These are phyloP conservation scores for Aureobasidium zeae DNA, from an alignment of 2,329 filamentous ascomycete genomes.

Conservation along the genomic window DNA sequence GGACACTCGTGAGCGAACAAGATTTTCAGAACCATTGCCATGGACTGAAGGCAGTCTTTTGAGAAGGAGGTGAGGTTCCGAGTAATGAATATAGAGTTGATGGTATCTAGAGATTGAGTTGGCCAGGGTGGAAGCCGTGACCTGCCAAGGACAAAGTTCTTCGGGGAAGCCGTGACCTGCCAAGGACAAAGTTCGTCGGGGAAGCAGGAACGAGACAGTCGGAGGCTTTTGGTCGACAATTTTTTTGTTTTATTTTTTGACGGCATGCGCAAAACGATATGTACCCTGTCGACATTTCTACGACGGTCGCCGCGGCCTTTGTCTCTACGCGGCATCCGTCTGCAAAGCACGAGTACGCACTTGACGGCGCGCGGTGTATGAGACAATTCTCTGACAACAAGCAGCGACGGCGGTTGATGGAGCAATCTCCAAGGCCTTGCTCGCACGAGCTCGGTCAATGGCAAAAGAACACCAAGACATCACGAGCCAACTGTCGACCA, in stretches of 20 bases:
- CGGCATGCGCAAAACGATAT: constrained; percentile 17
- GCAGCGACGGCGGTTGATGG: constrained; percentile 18
- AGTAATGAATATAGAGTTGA: no score
- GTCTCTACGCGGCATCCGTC: constrained; percentile 14
- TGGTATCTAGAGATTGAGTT: background rate
- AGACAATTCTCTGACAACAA: background rate
- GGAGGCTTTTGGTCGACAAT: constrained; percentile 4
- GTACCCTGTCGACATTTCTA: constrained; percentile 21
- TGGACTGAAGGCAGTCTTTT: background rate
- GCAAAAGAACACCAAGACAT: constrained; percentile 48
- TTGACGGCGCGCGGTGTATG: background rate
- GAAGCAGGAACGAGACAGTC: constrained; percentile 3
- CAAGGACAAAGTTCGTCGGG: constrained; percentile 1
- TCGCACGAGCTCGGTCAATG: constrained; percentile 47
- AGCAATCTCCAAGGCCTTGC: constrained; percentile 44
- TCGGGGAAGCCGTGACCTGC: background rate
- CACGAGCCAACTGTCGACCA: constrained; percentile 41
- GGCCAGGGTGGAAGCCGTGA: background rate
- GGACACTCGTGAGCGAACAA: background rate
- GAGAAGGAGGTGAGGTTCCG: background rate
- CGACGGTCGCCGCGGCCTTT: constrained; percentile 16
- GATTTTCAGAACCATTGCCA: background rate
- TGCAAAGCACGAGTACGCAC: constrained; percentile 19
- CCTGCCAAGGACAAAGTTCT: constrained; percentile 1
- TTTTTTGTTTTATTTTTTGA: no score